Evolutionary conservation across 129 eudicot genomes (phyloP).

Genomic region (Lactuca saligna): DNA sequence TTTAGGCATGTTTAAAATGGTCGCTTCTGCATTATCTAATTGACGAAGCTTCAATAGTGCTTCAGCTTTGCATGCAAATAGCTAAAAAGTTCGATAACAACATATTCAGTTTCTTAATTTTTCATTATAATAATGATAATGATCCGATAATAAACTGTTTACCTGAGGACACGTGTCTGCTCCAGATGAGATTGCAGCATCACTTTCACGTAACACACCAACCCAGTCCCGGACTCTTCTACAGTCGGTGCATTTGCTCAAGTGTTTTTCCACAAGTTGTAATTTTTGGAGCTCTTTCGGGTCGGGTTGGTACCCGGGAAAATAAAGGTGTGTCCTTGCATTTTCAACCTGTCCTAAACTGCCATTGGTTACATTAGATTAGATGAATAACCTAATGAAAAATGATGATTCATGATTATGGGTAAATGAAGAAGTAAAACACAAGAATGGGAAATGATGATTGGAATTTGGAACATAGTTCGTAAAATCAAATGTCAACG

Average conservation of each 20-base stretch:
- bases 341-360: slow-evolving; percentile 90
- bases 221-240: slow-evolving; percentile 76
- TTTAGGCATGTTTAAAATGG: slow-evolving; percentile 43
- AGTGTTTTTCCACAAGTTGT: slow-evolving; percentile 60
- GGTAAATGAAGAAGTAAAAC: not conserved
- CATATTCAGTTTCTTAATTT: slow-evolving; percentile 22
- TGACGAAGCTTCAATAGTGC: slow-evolving; percentile 73
- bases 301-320: slow-evolving; percentile 59
- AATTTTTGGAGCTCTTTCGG: slow-evolving; percentile 60
- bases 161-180: slow-evolving; percentile 89
- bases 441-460: slow-evolving; percentile 7
- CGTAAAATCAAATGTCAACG: not conserved
- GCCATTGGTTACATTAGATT: slow-evolving; percentile 35
- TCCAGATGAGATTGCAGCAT: slow-evolving; percentile 77
- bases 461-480: not conserved
- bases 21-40: slow-evolving; percentile 57
- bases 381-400: slow-evolving; percentile 19
- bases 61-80: slow-evolving; percentile 88
- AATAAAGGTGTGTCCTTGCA: slow-evolving; percentile 69
- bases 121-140: not conserved
- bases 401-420: slow-evolving; percentile 14
- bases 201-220: slow-evolving; percentile 56
- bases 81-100: slow-evolving; percentile 47
- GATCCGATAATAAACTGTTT: not conserved
- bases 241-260: slow-evolving; percentile 56